phyloP scores from a whole-genome alignment of 164 flowering plant genomes.

The Amborella trichopoda region DNA sequence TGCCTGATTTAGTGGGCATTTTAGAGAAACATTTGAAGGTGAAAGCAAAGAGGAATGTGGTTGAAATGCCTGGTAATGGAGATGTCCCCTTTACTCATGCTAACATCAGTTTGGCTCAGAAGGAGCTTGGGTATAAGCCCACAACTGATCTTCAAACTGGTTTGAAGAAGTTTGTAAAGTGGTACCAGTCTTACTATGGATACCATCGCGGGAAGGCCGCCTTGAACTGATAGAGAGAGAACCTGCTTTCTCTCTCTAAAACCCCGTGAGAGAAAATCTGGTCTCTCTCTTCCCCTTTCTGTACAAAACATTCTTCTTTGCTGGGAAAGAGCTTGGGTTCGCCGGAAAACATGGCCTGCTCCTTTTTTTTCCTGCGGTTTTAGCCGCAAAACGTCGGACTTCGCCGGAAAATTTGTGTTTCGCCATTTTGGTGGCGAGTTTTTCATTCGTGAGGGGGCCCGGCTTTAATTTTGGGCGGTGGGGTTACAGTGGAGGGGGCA shows the following conservation, averaged over 20 bases:
- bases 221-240: too few relatives aligned
- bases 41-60: slow-evolving; percentile 13
- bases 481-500: too few relatives aligned
- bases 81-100: slow-evolving; percentile 16
- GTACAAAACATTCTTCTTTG: not conserved
- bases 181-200: slow-evolving; percentile 12
- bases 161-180: slow-evolving; percentile 11
- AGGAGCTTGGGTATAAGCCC: slow-evolving; percentile 14
- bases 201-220: slow-evolving; percentile 6
- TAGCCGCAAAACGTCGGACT: too few relatives aligned
- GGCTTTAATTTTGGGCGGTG: too few relatives aligned
- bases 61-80: slow-evolving; percentile 16
- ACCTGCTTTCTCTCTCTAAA: not conserved
- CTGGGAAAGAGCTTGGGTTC: too few relatives aligned
- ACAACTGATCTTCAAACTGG: slow-evolving; percentile 15
- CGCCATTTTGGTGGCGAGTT: too few relatives aligned
- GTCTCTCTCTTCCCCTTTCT: not conserved
- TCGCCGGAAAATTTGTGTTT: too few relatives aligned
- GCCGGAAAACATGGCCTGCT: too few relatives aligned
- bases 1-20: slow-evolving; percentile 9
- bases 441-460: too few relatives aligned
- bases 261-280: not conserved
- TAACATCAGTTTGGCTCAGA: slow-evolving; percentile 5
- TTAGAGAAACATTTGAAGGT: slow-evolving; percentile 10
- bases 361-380: too few relatives aligned